phyloP scores from a whole-genome alignment of 1,284 basidiomycete species.

The Microstroma glucosiphilum region DNA sequence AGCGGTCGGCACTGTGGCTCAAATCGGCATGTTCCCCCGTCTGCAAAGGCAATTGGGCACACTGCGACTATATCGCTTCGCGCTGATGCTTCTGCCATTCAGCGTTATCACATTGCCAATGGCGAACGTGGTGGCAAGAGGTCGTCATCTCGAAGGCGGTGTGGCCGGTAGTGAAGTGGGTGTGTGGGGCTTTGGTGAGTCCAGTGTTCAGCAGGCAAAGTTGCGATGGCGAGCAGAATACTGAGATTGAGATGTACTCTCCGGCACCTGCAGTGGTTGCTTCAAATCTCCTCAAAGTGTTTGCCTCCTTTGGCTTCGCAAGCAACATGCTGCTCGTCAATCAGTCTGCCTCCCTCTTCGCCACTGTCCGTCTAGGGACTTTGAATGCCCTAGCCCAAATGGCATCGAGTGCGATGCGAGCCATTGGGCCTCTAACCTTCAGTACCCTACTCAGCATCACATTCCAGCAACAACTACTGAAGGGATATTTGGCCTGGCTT shows the following conservation, averaged over 20 bases:
- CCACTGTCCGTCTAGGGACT: conserved; percentile 19
- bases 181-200: too few relatives aligned
- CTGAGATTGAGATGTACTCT: too few relatives aligned
- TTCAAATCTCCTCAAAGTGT: conserved; percentile 8
- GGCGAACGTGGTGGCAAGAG: conserved; percentile 28
- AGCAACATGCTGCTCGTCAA: conserved; percentile 32
- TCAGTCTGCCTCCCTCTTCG: conserved; percentile 22
- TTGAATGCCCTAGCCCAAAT: conserved; percentile 32
- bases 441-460: conserved; percentile 29
- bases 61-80: conserved; percentile 39
- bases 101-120: conserved; percentile 45
- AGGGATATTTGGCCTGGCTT: conserved; percentile 33
- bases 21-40: conserved; percentile 50
- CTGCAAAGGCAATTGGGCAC: conserved; percentile 48
- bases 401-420: conserved; percentile 18
- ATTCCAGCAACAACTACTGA: conserved; percentile 20
- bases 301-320: conserved; percentile 10
- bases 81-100: conserved; percentile 46
- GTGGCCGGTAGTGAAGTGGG: too few relatives aligned
- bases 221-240: too few relatives aligned
- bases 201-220: too few relatives aligned
- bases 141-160: too few relatives aligned
- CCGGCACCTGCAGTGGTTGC: conserved; percentile 10
- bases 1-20: conserved; percentile 37
- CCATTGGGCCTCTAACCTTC: conserved; percentile 26